A percentile compares a stretch with the other conserved stretches of the same genome.
These are phyloP conservation scores for Erysimum cheiri DNA, from an alignment of 441 rosid species.

Conservation along the genomic window DNA sequence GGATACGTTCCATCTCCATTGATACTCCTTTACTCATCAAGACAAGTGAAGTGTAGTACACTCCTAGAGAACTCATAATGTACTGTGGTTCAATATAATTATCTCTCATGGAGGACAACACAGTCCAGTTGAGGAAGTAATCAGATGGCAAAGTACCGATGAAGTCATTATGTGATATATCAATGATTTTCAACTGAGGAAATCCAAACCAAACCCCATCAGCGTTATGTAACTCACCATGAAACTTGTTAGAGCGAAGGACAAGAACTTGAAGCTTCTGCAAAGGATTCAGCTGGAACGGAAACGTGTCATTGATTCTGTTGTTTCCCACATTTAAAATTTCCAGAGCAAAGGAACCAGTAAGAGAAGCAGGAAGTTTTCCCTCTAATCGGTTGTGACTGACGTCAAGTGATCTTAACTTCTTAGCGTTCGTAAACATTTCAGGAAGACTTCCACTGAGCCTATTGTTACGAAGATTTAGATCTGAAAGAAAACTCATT, in stretches of 20 bases:
- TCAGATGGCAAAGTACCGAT: no score
- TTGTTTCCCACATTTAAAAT: slow-evolving; percentile 55
- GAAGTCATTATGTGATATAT: slow-evolving; percentile 43
- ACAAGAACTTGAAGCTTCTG: slow-evolving; percentile 53
- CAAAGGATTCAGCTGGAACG: slow-evolving; percentile 49
- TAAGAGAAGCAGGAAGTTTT: slow-evolving; percentile 48
- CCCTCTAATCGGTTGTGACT: slow-evolving; percentile 50
- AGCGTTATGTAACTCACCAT: slow-evolving; percentile 22
- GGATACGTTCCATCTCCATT: no score
- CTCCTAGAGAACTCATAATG: no score
- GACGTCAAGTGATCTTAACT: slow-evolving; percentile 48
- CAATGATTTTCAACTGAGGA: slow-evolving; percentile 62
- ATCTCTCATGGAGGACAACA: no score
- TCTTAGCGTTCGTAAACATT: slow-evolving; percentile 51
- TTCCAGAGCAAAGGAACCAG: slow-evolving; percentile 46
- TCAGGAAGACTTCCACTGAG: slow-evolving; percentile 44
- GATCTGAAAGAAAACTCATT: slow-evolving; percentile 35
- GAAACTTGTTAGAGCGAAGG: slow-evolving; percentile 52
- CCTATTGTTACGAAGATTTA: slow-evolving; percentile 50
- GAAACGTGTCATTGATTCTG: slow-evolving; percentile 51
- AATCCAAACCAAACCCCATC: slow-evolving; percentile 32
- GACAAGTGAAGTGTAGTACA: no score
- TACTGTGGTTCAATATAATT: no score
- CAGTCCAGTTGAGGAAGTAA: no score
- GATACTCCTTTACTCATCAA: no score